phyloP scores from a whole-genome alignment of 1,139 yeast species.

The Pichia sp. region DNA sequence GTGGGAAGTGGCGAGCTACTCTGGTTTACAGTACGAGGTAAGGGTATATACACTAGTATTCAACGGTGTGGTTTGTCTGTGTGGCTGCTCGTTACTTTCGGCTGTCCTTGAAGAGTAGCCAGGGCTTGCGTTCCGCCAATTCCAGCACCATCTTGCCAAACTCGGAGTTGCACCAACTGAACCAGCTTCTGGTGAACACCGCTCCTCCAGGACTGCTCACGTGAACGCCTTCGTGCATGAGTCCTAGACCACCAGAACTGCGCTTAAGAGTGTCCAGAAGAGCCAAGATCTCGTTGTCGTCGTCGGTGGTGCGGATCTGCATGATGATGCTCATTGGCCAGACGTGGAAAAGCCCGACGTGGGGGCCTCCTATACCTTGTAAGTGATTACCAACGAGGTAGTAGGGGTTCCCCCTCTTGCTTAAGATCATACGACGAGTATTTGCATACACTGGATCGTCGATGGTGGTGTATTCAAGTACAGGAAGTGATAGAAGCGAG shows the following conservation, averaged over 20 bases:
- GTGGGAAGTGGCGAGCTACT: no score
- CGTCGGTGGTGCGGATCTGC: constrained; percentile 65
- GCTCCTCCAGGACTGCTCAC: constrained; percentile 41
- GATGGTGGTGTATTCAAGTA: constrained; percentile 54
- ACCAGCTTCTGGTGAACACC: constrained; percentile 76
- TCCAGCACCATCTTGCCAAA: constrained; percentile 79
- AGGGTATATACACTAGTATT: no score
- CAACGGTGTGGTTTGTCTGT: no score
- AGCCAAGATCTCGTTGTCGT: constrained; percentile 57
- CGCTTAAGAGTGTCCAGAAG: constrained; percentile 46
- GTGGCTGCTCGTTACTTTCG: not conserved
- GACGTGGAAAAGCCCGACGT: constrained; percentile 70
- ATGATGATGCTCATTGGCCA: constrained; percentile 88
- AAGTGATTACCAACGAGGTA: constrained; percentile 54
- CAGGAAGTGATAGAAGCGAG: constrained; percentile 73
- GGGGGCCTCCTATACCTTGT: constrained; percentile 88
- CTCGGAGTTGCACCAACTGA: constrained; percentile 92
- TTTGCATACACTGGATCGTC: constrained; percentile 62
- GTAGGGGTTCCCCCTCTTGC: constrained; percentile 72
- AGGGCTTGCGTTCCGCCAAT: constrained; percentile 67
- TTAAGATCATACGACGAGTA: constrained; percentile 69
- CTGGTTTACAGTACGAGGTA: no score
- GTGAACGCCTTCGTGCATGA: constrained; percentile 78
- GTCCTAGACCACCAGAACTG: constrained; percentile 66
- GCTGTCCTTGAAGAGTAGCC: constrained; percentile 52